Base-by-base conservation (phyloP, 805 yeast genomes). In the Hanseniaspora lindneri region DNA sequence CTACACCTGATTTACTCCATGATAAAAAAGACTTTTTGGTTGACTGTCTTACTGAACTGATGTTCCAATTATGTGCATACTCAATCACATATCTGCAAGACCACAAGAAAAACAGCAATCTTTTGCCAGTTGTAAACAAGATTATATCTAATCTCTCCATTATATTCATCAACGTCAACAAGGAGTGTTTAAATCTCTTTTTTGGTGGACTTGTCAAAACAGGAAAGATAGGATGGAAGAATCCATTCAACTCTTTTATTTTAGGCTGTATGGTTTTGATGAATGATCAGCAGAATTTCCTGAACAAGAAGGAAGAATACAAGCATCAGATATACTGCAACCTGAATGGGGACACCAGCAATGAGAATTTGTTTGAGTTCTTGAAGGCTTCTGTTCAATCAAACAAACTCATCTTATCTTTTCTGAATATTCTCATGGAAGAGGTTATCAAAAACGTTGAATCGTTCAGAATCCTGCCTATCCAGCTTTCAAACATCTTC, bases 121-220 rank as follows among this genome's bases (percentile, higher is more conserved):
- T 30, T 5, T 28, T 46, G 2, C 29, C 40, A 24, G 39, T 46
- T 32, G 60, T 63, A 9, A 62, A 58, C 33, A 63, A 62, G 43
- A 52, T 63, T 17, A 63, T 63, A 65, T 63, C 67, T 3, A 63
- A 63, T 49, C 51, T 60, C 33, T 61, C 67, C 11, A 49, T 57
- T 20, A 55, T 63, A 17, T 63, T 60, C 44, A 57, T 56, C n/a
- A 55, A 55, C 32, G 48, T 60, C 16, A 61, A 60, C 37, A 58
- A 58, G 41, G 44, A 43, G 23, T 51, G 36, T 27, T 47, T 32
- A 23, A 48, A 21, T 34, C 40, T 35, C 24, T 25, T 29, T 40
- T 25, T 25, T 42, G 27, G 41, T 19, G 41, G 55, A 39, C 13
- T 32, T 25, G n/a, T 36, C 43, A 14, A 40, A 54, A 11, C 51